phyloP scores from a whole-genome alignment of 2,329 filamentous ascomycete genomes.

The Biscogniauxia marginata region DNA sequence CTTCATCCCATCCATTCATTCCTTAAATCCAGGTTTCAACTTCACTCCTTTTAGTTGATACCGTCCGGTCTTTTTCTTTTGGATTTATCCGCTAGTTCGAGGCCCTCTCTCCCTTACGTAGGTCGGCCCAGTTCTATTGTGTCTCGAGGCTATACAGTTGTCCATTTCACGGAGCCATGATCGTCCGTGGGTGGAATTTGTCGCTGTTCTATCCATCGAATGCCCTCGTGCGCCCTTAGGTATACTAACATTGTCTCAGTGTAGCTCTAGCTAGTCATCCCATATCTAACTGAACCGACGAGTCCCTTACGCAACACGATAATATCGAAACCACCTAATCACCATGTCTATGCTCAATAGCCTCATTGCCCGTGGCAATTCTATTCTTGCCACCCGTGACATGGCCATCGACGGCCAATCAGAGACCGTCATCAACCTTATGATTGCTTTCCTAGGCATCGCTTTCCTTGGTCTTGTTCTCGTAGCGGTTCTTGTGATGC shows the following conservation, averaged over 20 bases:
- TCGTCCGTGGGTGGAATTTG: background rate
- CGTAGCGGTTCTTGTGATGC: slow-evolving; percentile 65
- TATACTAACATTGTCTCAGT: slow-evolving; percentile 22
- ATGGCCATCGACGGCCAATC: slow-evolving; percentile 36
- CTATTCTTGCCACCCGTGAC: slow-evolving; percentile 49
- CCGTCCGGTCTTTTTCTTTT: slow-evolving; percentile 45
- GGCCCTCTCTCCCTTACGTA: slow-evolving; percentile 32
- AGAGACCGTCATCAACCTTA: slow-evolving; percentile 69
- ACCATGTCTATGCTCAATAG: slow-evolving; percentile 36
- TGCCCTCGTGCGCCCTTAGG: slow-evolving; percentile 5
- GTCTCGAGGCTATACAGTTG: slow-evolving; percentile 18
- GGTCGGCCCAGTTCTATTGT: slow-evolving; percentile 11
- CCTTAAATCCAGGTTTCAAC: slow-evolving; percentile 39
- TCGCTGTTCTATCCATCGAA: slow-evolving; percentile 4
- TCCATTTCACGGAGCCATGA: background rate
- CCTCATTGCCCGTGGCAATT: slow-evolving; percentile 39
- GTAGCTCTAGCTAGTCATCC: slow-evolving; percentile 17
- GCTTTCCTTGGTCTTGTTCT: slow-evolving; percentile 70
- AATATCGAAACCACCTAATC: slow-evolving; percentile 17
- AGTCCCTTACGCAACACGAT: slow-evolving; percentile 22
- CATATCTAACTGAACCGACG: slow-evolving; percentile 22
- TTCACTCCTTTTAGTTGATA: slow-evolving; percentile 48
- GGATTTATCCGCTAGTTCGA: slow-evolving; percentile 32
- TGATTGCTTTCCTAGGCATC: slow-evolving; percentile 77
- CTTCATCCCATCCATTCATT: slow-evolving; percentile 39